These are phyloP conservation scores for Achaetomium macrosporum DNA, from an alignment of 2,329 filamentous ascomycete genomes.

Conservation along the genomic window DNA sequence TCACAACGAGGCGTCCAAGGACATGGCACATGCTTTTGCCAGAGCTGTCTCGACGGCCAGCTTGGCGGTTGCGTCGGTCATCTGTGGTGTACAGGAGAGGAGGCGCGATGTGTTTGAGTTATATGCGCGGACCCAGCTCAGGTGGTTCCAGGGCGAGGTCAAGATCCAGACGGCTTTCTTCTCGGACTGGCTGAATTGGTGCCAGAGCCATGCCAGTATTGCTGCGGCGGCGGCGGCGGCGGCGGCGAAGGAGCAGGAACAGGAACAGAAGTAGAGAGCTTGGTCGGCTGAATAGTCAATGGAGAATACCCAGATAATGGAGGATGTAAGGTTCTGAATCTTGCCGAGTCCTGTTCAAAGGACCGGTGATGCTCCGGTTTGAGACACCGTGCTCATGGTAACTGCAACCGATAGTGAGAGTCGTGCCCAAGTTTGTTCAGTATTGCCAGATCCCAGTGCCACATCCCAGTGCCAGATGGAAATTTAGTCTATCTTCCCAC, in stretches of 20 bases:
- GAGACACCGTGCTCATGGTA: too few relatives aligned
- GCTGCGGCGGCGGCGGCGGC: slow-evolving; percentile 5
- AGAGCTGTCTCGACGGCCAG: slow-evolving; percentile 69
- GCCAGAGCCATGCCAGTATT: slow-evolving; percentile 27
- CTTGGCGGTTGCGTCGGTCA: slow-evolving; percentile 57
- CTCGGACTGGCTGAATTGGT: slow-evolving; percentile 69
- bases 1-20: slow-evolving; percentile 61
- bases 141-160: slow-evolving; percentile 53
- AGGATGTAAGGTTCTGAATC: not conserved
- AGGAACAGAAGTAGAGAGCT: not conserved
- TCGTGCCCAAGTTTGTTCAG: not conserved
- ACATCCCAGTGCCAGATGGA: slow-evolving; percentile 17
- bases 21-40: slow-evolving; percentile 62
- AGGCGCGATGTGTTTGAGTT: slow-evolving; percentile 53
- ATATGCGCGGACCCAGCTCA: slow-evolving; percentile 57
- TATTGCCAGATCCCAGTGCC: slow-evolving; percentile 3
- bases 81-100: slow-evolving; percentile 50
- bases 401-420: not conserved
- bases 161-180: slow-evolving; percentile 62
- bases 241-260: not conserved
- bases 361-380: too few relatives aligned
- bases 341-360: not conserved
- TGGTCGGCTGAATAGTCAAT: too few relatives aligned
- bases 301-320: not conserved
- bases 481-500: slow-evolving; percentile 20